Percentiles rank a stretch among this genome's conserved stretches.
These are phyloP conservation scores for Mycena capillaripes DNA, from an alignment of 768 basidiomycete genomes.

Conservation along the genomic window DNA sequence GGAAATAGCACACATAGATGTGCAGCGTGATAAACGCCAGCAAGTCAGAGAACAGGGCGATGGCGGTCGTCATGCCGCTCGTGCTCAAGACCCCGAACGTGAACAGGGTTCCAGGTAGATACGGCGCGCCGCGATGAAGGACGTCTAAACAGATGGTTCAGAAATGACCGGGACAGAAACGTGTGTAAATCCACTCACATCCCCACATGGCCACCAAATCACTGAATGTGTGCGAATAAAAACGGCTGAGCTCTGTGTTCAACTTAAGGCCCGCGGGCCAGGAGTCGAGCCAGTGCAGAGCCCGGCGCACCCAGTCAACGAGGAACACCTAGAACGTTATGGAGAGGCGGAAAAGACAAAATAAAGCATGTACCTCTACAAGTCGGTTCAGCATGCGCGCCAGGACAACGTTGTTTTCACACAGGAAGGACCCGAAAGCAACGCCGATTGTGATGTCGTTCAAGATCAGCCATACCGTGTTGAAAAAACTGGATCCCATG, in stretches of 20 bases:
- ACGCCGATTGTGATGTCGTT: slow-evolving; percentile 92
- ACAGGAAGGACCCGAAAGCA: slow-evolving; percentile 78
- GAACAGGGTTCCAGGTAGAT: slow-evolving; percentile 49
- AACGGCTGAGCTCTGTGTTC: slow-evolving; percentile 92
- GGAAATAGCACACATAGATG: slow-evolving; percentile 75
- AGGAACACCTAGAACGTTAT: too few species aligned
- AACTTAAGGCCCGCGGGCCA: slow-evolving; percentile 98
- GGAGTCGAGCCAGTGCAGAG: slow-evolving; percentile 87
- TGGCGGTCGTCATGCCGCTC: slow-evolving; percentile 72
- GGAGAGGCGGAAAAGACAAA: slow-evolving; percentile 4
- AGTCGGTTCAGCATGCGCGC: slow-evolving; percentile 51
- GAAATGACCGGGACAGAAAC: background rate
- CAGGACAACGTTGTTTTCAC: slow-evolving; percentile 71
- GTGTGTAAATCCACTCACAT: slow-evolving; percentile 64
- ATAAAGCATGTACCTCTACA: slow-evolving; percentile 56
- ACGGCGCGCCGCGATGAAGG: slow-evolving; percentile 43
- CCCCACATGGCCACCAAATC: slow-evolving; percentile 79
- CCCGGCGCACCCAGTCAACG: slow-evolving; percentile 62
- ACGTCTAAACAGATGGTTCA: slow-evolving; percentile 35
- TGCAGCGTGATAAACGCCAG: slow-evolving; percentile 79
- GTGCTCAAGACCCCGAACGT: slow-evolving; percentile 50
- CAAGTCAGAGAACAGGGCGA: slow-evolving; percentile 78
- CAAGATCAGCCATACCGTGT: slow-evolving; percentile 89
- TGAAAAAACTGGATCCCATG: slow-evolving; percentile 79
- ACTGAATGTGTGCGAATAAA: slow-evolving; percentile 83